Evolutionary conservation across 2,329 filamentous ascomycete species (phyloP).

Genomic region (Trichoderma asperellum): DNA sequence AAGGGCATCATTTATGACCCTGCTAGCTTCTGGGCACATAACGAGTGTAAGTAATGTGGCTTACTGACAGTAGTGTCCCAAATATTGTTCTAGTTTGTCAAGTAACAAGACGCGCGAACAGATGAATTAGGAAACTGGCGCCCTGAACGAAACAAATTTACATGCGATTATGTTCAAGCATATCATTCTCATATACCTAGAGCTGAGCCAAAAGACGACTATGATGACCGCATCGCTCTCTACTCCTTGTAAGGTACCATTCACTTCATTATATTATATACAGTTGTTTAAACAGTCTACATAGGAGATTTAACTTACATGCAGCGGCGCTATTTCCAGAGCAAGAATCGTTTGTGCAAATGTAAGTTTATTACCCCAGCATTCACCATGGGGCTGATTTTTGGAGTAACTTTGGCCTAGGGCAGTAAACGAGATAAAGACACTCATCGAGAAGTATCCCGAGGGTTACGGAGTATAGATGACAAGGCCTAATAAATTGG

Average conservation of each 20-base stretch:
- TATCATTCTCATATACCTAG: constrained; percentile 12
- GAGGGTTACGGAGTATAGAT: neutral
- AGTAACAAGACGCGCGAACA: neutral
- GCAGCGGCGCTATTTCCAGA: constrained; percentile 9
- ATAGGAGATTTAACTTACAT: constrained; percentile 2
- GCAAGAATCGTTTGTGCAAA: neutral
- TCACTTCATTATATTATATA: neutral
- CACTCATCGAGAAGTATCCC: neutral
- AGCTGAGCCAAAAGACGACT: constrained; percentile 12
- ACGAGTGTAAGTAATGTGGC: constrained; percentile 37
- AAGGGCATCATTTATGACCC: constrained; percentile 47
- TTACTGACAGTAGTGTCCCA: too few relatives aligned
- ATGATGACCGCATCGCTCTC: constrained; percentile 11
- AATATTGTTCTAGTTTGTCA: neutral
- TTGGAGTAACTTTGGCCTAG: neutral
- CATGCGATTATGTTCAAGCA: constrained; percentile 9
- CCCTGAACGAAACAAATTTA: constrained; percentile 12
- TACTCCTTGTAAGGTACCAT: constrained; percentile 1
- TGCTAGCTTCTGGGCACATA: constrained; percentile 48
- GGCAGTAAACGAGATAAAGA: constrained; percentile 10
- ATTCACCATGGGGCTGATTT: too few relatives aligned
- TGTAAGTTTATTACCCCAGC: neutral
- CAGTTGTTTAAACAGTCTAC: neutral
- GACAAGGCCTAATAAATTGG: neutral
- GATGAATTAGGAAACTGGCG: constrained; percentile 20